Evolutionary conservation across 176 grass and related monocot species (phyloP), one percentile per base, ranked within the genome.

Genomic region (Chrysopogon serrulatus): DNA sequence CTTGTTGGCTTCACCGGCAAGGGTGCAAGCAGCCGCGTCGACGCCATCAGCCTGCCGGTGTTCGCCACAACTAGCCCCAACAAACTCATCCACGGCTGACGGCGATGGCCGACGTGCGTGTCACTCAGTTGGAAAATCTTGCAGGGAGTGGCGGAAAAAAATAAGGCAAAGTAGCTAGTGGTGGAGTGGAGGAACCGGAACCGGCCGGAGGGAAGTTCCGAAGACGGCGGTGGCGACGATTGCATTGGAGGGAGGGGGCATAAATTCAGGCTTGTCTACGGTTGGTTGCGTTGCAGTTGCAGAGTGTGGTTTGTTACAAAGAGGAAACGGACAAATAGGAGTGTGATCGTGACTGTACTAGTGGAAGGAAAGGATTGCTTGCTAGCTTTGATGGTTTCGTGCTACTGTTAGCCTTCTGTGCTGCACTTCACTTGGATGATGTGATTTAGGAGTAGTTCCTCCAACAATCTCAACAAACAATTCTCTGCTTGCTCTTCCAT

Each of bases 31-130:
- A 73, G 72, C 34, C 65, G 71, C 53, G 79, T 56, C 65, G 78
- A 76, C 34, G 44, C 78, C 83, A 31, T 84, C 34, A 44, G 30
- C 43, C 53, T 81, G 78, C 78, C 78, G 32, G 79, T 78, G 78
- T 71, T 45, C 30, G 8, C 66, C 2, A 53, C 83, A 59, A 70
- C 68, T 64, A 32, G 27, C 16, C 63, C 82, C 53, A 82, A 77
- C 40, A 85, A 82, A n/a, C 78, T 43, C 27, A 73, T 21, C 43
- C 39, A 69, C 35, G 70, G 63, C 34, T 34, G 72, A 81, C 17
- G 82, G 14, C 1, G 78, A 27, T 28, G 43, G 41, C 71, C 39
- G 1, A 70, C 41, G 24, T n/a, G 23, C 37, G 37, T 69, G 34
- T n/a, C 21, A 40, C 6, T n/a, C n/a, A n/a, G n/a, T 18, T 68